phyloP scores from a whole-genome alignment of 1,139 yeast species.

The Magnusiomyces fungicola region DNA sequence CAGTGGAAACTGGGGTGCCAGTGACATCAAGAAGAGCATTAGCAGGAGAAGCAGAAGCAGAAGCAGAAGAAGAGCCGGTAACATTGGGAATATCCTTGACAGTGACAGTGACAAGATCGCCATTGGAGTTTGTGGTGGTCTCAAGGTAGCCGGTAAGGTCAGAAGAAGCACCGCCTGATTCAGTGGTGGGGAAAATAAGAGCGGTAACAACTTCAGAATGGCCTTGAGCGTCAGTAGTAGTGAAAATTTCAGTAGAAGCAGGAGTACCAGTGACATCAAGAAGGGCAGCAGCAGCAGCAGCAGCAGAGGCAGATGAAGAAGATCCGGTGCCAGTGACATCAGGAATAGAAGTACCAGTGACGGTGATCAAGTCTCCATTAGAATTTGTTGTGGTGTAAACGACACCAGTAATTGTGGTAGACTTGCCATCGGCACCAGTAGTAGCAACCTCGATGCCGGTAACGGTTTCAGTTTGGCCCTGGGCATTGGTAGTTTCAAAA shows the following conservation, averaged over 20 bases:
- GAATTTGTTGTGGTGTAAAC: conserved; percentile 2
- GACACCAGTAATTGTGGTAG: neutral
- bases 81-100: neutral
- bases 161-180: neutral
- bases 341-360: conserved; percentile 1
- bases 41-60: neutral
- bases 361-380: neutral
- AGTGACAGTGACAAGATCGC: conserved; percentile 4
- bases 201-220: neutral
- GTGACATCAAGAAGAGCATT: neutral
- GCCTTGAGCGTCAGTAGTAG: conserved; percentile 3
- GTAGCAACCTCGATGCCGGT: conserved; percentile 2
- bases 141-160: neutral
- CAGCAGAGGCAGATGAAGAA: neutral
- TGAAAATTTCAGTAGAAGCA: neutral
- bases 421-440: conserved; percentile 1
- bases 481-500: neutral
- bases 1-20: neutral
- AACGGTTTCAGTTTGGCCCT: neutral
- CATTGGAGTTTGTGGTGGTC: neutral
- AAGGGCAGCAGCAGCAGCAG: neutral
- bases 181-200: neutral
- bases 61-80: neutral
- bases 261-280: conserved; percentile 2
- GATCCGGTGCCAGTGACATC: neutral